These are phyloP conservation scores for Dryadomyces sulphureus DNA, from an alignment of 2,329 filamentous ascomycete species.

Conservation along the genomic window DNA sequence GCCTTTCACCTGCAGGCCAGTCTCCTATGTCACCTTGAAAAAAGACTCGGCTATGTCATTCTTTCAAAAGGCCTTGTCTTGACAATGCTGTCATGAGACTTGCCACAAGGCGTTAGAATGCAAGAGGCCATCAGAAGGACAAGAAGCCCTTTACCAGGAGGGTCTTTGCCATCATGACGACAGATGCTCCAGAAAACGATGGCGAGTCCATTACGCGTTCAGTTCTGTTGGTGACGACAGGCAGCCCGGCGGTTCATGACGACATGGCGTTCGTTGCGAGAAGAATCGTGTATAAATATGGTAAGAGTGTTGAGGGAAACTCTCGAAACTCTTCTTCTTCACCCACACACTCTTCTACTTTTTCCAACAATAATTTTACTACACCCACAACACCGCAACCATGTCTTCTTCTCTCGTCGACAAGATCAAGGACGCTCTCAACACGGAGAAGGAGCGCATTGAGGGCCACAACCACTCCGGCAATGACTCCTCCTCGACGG, in stretches of 20 bases:
- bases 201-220: not conserved
- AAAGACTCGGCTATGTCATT: too few relatives aligned
- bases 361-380: not conserved
- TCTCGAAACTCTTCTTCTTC: not conserved
- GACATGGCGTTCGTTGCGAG: not conserved
- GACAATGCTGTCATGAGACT: too few relatives aligned
- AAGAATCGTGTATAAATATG: not conserved
- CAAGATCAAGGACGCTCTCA: conserved; percentile 43
- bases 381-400: conserved; percentile 8
- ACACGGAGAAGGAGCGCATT: conserved; percentile 15
- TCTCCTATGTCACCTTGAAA: too few relatives aligned
- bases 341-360: not conserved
- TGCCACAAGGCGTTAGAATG: too few relatives aligned
- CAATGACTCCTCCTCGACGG: not conserved
- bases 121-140: not conserved
- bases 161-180: not conserved
- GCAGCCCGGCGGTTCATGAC: not conserved
- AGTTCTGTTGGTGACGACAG: not conserved
- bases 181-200: not conserved
- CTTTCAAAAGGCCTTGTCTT: too few relatives aligned
- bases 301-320: not conserved
- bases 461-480: not conserved
- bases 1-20: too few relatives aligned
- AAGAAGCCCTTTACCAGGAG: not conserved
- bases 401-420: conserved; percentile 42